These are phyloP conservation scores for Trichosanthes cucumerina DNA, from an alignment of 306 rosid genomes.

Conservation along the genomic window DNA sequence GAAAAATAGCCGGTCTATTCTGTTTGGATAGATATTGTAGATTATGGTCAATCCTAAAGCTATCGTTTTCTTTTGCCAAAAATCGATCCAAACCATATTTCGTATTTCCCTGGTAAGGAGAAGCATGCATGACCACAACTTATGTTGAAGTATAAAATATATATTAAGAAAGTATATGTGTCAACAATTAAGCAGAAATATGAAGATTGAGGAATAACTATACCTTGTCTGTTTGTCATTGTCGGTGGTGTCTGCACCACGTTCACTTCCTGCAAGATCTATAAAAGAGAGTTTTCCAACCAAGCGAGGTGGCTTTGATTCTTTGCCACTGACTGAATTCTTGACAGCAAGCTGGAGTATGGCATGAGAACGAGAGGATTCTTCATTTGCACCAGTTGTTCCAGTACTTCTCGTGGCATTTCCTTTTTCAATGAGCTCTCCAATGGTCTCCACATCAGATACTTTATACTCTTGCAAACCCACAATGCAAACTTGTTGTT, in stretches of 20 bases:
- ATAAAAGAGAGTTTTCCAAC: constrained; percentile 97
- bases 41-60: background rate
- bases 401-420: constrained; percentile 92
- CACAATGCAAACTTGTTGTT: constrained; percentile 93
- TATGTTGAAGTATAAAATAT: background rate
- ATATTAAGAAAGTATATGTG: background rate
- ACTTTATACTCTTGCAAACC: constrained; percentile 95
- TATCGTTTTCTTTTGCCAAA: background rate
- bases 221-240: constrained; percentile 97
- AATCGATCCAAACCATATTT: background rate
- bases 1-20: background rate
- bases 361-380: constrained; percentile 98
- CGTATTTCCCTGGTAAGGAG: background rate
- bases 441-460: constrained; percentile 87
- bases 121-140: background rate
- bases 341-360: constrained; percentile 97
- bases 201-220: background rate
- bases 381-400: constrained; percentile 98
- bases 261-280: constrained; percentile 99
- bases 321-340: constrained; percentile 71
- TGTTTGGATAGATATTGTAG: background rate
- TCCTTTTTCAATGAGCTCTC: constrained; percentile 91
- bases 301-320: constrained; percentile 78
- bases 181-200: background rate
- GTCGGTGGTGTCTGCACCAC: constrained; percentile 99